phyloP scores from a whole-genome alignment of 2,329 filamentous ascomycete genomes.

The Metarhizium guizhouense region DNA sequence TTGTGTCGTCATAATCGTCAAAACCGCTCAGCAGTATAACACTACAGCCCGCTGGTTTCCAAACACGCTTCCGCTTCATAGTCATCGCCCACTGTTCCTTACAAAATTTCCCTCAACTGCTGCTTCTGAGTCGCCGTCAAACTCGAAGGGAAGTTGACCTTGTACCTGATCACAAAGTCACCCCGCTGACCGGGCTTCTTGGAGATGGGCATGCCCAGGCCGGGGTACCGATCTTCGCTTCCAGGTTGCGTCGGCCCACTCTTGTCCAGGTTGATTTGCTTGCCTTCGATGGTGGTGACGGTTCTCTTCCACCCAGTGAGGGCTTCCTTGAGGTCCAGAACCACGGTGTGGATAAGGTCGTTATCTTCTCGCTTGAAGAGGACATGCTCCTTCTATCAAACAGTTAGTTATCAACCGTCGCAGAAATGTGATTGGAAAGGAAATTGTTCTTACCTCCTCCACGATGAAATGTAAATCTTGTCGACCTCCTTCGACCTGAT shows the following conservation, averaged over 20 bases:
- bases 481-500: constrained; percentile 91
- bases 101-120: constrained; percentile 70
- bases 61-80: not conserved
- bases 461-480: constrained; percentile 95
- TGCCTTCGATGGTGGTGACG: constrained; percentile 89
- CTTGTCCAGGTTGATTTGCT: constrained; percentile 71
- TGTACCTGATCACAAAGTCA: constrained; percentile 81
- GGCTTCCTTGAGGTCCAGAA: constrained; percentile 85
- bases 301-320: constrained; percentile 88
- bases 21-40: constrained; percentile 1
- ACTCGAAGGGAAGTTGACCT: constrained; percentile 81
- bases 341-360: constrained; percentile 69
- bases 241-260: constrained; percentile 78
- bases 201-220: constrained; percentile 86
- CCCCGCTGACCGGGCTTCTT: constrained; percentile 81
- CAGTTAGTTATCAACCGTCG: constrained; percentile 7
- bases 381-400: constrained; percentile 69
- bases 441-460: constrained; percentile 61
- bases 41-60: not conserved
- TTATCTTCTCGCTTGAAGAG: constrained; percentile 82
- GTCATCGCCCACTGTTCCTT: constrained; percentile 11
- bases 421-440: too few species aligned
- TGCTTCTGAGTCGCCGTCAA: constrained; percentile 73
- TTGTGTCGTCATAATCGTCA: constrained; percentile 1
- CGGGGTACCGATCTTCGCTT: constrained; percentile 71